Base-by-base conservation (phyloP, 2,329 filamentous ascomycete species). In the Alternaria rosae region DNA sequence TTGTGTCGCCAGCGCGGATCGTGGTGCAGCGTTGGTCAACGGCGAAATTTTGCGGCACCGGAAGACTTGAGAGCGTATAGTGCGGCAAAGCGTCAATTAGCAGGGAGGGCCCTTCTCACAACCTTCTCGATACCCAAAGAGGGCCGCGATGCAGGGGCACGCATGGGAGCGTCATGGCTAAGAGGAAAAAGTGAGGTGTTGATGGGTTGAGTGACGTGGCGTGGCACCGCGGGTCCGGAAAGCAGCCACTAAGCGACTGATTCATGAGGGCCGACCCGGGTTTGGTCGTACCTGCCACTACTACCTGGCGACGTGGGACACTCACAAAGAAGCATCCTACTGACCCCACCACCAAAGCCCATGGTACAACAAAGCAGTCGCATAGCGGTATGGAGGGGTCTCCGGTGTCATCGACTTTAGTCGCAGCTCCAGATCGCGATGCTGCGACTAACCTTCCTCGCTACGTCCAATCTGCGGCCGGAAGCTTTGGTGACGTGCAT, bases 181-280 rank as follows among this genome's bases (percentile, higher is more conserved):
- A 68, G 62, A 59, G 59, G 30, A 59, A 61, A 67, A 42, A 56
- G 52, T 45, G 59, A 52, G 59, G 60, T 64, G 68, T 65, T 72
- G 72, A 71, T 72, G 70, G 64, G 69, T 66, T 57, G 68, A 59
- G 64, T 75, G 74, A 76, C 73, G 73, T 74, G 73, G 67, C 66
- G 60, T 58, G 43, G 57, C 51, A 57, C 65, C 69, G 60, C 61
- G 64, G 60, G 62, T 42, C 60, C 56, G 62, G 55, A 53, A 59
- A 12, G 26, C 38, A 21, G 52, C 45, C 45, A 55, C 59, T 59
- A 65, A 62, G 60, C 59, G 52, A 58, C 57, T 57, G 54, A 66
- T 57, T 59, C 59, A 62, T 54, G 43, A 58, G 65, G 65, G 68
- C 66, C 72, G 70, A 67, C 54, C 66, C 72, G 72, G 62, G 45